Base-by-base conservation (phyloP, 176 grass and related monocot genomes). In the Oryza rufipogon region DNA sequence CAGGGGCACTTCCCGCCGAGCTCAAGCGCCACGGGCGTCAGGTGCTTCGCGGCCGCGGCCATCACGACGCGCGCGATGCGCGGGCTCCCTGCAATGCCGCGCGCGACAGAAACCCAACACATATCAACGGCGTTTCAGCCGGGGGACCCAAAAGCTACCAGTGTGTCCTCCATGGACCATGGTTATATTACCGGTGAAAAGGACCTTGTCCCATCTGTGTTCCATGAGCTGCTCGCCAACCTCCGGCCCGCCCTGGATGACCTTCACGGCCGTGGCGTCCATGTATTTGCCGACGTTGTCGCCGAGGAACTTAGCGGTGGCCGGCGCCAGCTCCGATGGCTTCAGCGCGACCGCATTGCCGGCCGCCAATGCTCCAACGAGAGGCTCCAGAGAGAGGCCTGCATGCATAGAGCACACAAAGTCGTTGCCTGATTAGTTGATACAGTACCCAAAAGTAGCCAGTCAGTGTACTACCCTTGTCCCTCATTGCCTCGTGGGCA, bases 1-100 rank as follows among this genome's bases (percentile, higher is more conserved):
- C 93, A 94, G 1, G 96, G 96, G 90, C 93, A 96, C 79, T 99
- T 99, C 25, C 90, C 96, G 67, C 96, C 96, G 4, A 99, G 83
- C 85, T 99, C 96, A 15, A 99, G 76, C 87, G 87, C 90, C 30
- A 99, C 93, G 30, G 96, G 96, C 47, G 93, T 99, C 63, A 99
- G 81, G 86, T 99, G 93, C 91, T 89, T 92, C 3, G 90, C 73
- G 45, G 96, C 96, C 67, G 96, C 93, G 0, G 91, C 58, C 96
- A 99, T 96, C 68, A 99, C 89, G 38, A 78, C n/a, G 49, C 90
- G 91, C 68, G 80, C 96, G 25, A 99, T 77, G 10, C 77, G 87
- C 3, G 88, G 86, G 75, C 91, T 94, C 78, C 96, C 96, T 98
- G 88, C 39, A 41, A 41, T 41, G 39, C 39, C 0, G 46, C 11